Conservation (phyloP, 129 eudicot species). For the Ambrosia artemisiifolia region DNA sequence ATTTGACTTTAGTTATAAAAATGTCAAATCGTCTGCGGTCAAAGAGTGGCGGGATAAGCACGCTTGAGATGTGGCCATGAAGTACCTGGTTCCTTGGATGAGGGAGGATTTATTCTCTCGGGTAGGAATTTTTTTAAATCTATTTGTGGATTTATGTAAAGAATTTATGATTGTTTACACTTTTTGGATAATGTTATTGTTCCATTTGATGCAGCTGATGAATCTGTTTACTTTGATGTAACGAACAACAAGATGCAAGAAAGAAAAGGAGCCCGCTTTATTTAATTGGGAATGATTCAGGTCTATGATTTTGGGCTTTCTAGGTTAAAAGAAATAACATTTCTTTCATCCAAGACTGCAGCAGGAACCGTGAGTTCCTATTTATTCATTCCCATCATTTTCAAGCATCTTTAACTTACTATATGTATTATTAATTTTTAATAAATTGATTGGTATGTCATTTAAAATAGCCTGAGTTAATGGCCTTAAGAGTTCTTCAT, state of each 20-base stretch:
- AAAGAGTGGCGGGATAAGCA: conserved; percentile 59
- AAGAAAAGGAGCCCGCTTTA: conserved; percentile 30
- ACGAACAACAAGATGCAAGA: conserved; percentile 72
- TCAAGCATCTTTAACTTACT: too few species aligned
- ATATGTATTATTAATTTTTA: too few species aligned
- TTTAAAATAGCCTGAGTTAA: too few species aligned
- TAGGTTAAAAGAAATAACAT: too few species aligned
- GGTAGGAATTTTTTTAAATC: conserved; percentile 36
- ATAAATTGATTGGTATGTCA: too few species aligned
- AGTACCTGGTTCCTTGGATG: conserved; percentile 99
- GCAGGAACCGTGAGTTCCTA: too few species aligned
- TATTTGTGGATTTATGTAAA: not conserved
- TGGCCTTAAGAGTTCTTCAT: too few species aligned
- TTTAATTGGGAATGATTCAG: conserved; percentile 45
- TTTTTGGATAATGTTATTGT: conserved; percentile 5
- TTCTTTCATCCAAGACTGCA: too few species aligned
- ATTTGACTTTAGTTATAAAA: conserved; percentile 64
- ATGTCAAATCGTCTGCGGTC: conserved; percentile 57
- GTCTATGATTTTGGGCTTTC: too few species aligned
- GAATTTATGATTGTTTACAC: not conserved
- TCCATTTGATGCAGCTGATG: conserved; percentile 19
- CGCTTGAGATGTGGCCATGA: conserved; percentile 98
- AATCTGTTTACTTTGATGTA: conserved; percentile 26
- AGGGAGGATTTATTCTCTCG: conserved; percentile 89
- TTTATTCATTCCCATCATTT: too few species aligned